Conservation (phyloP, 129 eudicot genomes). For the Smallanthus sonchifolius region DNA sequence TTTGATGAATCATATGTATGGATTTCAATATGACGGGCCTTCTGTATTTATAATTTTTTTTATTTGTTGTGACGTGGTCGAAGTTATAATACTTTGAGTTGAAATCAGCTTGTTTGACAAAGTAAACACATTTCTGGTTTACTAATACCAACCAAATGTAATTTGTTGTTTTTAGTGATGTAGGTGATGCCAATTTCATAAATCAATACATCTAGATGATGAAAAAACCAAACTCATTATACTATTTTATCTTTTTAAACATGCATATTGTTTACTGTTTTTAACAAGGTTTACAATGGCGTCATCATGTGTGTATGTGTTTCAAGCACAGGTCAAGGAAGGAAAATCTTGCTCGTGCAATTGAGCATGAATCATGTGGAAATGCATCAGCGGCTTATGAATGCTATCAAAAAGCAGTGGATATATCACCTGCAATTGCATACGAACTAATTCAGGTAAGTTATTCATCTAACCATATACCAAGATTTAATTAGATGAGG, state of each 20-base stretch:
- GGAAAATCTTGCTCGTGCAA: slow-evolving; percentile 89
- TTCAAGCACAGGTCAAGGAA: slow-evolving; percentile 61
- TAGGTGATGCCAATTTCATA: neutral
- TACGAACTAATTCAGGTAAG: slow-evolving; percentile 80
- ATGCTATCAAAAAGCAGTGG: slow-evolving; percentile 95
- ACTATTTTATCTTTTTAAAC: neutral
- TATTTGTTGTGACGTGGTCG: neutral
- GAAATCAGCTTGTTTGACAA: neutral
- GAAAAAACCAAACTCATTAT: neutral
- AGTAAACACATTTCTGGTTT: neutral
- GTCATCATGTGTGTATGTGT: slow-evolving; percentile 2
- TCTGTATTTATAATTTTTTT: neutral
- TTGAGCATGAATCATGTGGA: slow-evolving; percentile 87
- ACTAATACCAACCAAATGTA: neutral
- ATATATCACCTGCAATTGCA: slow-evolving; percentile 87
- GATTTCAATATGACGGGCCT: neutral
- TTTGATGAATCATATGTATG: slow-evolving; percentile 2
- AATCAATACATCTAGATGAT: neutral
- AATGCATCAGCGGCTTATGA: slow-evolving; percentile 88
- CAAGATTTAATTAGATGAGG: neutral
- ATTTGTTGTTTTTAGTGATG: neutral
- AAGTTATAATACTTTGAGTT: neutral
- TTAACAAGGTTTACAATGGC: neutral
- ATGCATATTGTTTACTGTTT: neutral
- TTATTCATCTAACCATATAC: neutral